A percentile compares a stretch with the other conserved stretches of the same genome.
phyloP scores from a whole-genome alignment of 257 asterid genomes.

The Plantago ovata region DNA sequence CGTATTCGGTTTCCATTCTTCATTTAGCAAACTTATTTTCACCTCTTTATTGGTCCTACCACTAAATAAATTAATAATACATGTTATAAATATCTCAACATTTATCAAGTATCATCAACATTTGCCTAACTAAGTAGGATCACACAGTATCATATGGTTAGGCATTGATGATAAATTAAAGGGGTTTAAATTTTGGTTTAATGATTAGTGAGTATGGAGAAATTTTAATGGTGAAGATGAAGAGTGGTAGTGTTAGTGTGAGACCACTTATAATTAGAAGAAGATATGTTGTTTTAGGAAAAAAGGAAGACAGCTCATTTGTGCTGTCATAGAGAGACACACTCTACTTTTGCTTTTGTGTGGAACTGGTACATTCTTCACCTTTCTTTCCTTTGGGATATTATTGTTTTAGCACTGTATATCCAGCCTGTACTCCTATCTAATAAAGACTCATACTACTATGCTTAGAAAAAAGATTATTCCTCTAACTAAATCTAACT shows the following conservation, averaged over 20 bases:
- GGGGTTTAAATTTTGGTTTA: not conserved
- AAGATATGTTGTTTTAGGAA: slow-evolving; percentile 28
- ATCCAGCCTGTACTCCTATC: slow-evolving; percentile 16
- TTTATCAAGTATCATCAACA: too few species aligned
- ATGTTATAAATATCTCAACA: too few species aligned
- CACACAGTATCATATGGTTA: too few species aligned
- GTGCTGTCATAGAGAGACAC: slow-evolving; percentile 27
- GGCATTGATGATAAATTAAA: not conserved
- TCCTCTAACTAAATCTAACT: not conserved
- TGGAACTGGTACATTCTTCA: slow-evolving; percentile 17
- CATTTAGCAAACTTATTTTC: too few species aligned
- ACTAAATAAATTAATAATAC: too few species aligned
- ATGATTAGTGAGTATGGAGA: slow-evolving; percentile 6
- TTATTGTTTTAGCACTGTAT: not conserved
- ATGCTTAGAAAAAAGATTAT: not conserved
- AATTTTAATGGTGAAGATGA: not conserved
- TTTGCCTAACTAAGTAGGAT: too few species aligned
- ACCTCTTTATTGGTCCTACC: too few species aligned
- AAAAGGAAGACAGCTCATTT: slow-evolving; percentile 71
- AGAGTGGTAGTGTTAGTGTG: slow-evolving; percentile 1
- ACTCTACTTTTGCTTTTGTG: slow-evolving; percentile 55
- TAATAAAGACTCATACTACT: not conserved
- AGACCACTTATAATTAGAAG: slow-evolving; percentile 12
- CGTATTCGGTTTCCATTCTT: too few species aligned
- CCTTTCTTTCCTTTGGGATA: slow-evolving; percentile 18